phyloP scores from a whole-genome alignment of 1,284 basidiomycete species.

The Ceratobasidium sp. region DNA sequence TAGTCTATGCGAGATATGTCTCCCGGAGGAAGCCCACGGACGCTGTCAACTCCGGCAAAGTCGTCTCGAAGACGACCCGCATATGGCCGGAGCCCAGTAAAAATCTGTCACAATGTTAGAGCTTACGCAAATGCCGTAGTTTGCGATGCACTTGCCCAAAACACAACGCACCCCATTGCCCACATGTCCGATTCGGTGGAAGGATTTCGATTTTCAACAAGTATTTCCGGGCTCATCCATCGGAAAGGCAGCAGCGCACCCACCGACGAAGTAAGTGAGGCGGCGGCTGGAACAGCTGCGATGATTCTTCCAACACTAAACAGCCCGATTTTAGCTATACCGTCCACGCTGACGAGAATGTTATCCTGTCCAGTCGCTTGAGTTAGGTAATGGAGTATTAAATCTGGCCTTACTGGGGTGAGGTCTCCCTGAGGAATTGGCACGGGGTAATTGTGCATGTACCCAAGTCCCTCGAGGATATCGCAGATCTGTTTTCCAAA shows the following conservation, averaged over 20 bases:
- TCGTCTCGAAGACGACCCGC: constrained; percentile 29
- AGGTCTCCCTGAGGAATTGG: constrained; percentile 43
- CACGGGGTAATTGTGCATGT: constrained; percentile 32
- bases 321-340: constrained; percentile 28
- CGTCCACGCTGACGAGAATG: neutral
- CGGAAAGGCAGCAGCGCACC: constrained; percentile 34
- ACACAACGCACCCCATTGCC: constrained; percentile 27
- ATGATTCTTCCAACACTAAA: constrained; percentile 41
- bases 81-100: constrained; percentile 24
- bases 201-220: neutral
- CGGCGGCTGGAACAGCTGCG: constrained; percentile 8
- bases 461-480: constrained; percentile 30
- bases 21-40: constrained; percentile 24
- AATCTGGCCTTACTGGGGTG: constrained; percentile 5
- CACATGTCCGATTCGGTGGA: constrained; percentile 42
- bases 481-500: constrained; percentile 25
- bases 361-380: constrained; percentile 8
- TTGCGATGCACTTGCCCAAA: constrained; percentile 23
- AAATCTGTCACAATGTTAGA: neutral
- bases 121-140: neutral
- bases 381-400: neutral
- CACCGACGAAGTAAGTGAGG: constrained; percentile 5
- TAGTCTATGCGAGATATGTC: constrained; percentile 10
- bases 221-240: constrained; percentile 42
- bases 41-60: constrained; percentile 33